Conservation (phyloP, 306 rosid species). For the Corylus heterophylla region DNA sequence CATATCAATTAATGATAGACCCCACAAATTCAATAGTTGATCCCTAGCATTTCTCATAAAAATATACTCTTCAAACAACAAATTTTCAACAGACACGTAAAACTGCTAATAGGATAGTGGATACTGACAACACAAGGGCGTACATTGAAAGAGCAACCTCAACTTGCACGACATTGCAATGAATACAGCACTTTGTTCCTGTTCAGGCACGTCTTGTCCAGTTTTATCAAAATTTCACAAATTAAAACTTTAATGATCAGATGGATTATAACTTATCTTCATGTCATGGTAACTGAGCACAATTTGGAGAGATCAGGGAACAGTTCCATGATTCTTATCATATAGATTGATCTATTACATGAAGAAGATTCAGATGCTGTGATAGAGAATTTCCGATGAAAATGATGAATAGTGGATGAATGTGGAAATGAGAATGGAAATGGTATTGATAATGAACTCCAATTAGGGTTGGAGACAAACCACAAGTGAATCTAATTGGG, state of each 20-base stretch:
- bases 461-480: too few relatives aligned
- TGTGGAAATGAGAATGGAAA: too few relatives aligned
- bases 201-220: too few relatives aligned
- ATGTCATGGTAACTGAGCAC: not conserved
- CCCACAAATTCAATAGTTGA: too few relatives aligned
- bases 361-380: not conserved
- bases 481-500: too few relatives aligned
- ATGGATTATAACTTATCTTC: not conserved
- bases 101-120: not conserved
- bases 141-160: too few relatives aligned
- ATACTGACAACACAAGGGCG: too few relatives aligned
- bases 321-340: not conserved
- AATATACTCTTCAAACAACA: not conserved
- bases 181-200: not conserved
- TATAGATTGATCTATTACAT: not conserved
- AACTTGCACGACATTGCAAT: not conserved
- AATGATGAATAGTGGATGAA: too few relatives aligned
- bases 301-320: not conserved
- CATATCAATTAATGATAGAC: too few relatives aligned
- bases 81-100: not conserved
- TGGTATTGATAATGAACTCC: too few relatives aligned
- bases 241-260: not conserved
- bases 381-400: too few relatives aligned
- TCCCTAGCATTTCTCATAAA: too few relatives aligned
- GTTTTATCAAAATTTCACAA: not conserved